Evolutionary conservation across 768 basidiomycete genomes (phyloP), one percentile per base, ranked within the genome.

Genomic region (Rhodotorula kratochvilovae): DNA sequence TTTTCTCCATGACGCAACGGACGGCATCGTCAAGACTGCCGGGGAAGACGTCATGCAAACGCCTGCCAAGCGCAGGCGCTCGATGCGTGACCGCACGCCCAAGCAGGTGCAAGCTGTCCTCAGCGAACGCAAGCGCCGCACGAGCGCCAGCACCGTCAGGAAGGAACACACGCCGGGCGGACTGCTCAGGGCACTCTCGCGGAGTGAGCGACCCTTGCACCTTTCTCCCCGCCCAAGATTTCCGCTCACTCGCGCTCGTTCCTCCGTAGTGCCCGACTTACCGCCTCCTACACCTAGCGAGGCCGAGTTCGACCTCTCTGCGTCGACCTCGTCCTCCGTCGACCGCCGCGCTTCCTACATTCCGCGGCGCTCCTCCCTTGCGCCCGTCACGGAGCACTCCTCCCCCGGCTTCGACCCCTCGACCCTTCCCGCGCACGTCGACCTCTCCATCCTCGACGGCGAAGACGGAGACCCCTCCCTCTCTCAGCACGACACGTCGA

Each of bases 231-330:
- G n/a, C n/a, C n/a, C n/a, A n/a, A n/a, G n/a, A n/a, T n/a, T n/a
- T n/a, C n/a, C n/a, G n/a, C n/a, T n/a, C n/a, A n/a, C n/a, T n/a
- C n/a, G n/a, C n/a, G n/a, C n/a, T n/a, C n/a, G n/a, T n/a, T n/a
- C n/a, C n/a, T 39, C 13, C 17, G 51, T 51, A 67, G 66, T 61
- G 53, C 43, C 42, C 51, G 66, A 67, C 39, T 31, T 67, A 4
- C 66, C 66, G 11, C 66, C 66, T 46, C 42, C 66, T 4, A 67
- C 66, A 13, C 66, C 66, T 5, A 43, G 39, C 27, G 66, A 67
- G 3, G 23, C 35, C 11, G 54, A 39, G 39, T 39, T 6, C 13
- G 39, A 39, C 13, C 39, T 13, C 6, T 39, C 15, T 5, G 5
- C 23, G 3, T 17, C 31, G 10, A 2, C 36, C 31, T 29, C 43